Conservation (phyloP, 129 eudicot genomes). For the Centaurea solstitialis region DNA sequence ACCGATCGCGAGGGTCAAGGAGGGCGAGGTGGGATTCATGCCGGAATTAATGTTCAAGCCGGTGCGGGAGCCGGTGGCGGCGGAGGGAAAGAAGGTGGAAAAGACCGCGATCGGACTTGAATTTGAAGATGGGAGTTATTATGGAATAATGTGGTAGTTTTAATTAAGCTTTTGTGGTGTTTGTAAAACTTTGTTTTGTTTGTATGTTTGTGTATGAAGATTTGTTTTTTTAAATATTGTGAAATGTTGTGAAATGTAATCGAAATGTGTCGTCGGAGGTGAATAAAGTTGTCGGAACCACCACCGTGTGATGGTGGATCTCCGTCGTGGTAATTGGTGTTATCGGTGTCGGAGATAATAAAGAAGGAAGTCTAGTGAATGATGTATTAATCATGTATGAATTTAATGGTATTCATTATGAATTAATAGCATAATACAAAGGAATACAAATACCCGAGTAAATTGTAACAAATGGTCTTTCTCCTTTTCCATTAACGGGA, state of each 20-base stretch:
- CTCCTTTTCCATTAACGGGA: too few species aligned
- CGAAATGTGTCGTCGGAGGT: neutral
- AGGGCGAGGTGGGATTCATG: neutral
- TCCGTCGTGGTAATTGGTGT: neutral
- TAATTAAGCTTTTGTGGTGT: neutral
- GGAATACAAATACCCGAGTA: neutral
- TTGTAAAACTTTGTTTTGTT: neutral
- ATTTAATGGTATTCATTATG: neutral
- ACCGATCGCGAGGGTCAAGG: neutral
- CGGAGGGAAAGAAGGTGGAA: constrained; percentile 27
- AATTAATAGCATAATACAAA: neutral
- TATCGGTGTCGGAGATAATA: neutral
- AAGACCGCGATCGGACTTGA: constrained; percentile 28
- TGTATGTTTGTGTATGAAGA: constrained; percentile 4
- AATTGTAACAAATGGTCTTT: too few species aligned
- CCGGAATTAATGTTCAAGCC: constrained; percentile 9
- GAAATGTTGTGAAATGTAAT: neutral
- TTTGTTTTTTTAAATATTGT: neutral
- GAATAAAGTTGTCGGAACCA: neutral
- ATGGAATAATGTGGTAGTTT: constrained; percentile 7
- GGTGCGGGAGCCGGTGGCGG: neutral
- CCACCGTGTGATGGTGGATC: neutral
- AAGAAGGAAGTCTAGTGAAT: neutral
- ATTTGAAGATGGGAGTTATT: neutral
- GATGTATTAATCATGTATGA: neutral